A percentile compares a stretch with the other conserved stretches of the same genome.
These are phyloP conservation scores for Pseudogymnoascus sp. DNA, from an alignment of 2,329 filamentous ascomycete genomes.

Conservation along the genomic window DNA sequence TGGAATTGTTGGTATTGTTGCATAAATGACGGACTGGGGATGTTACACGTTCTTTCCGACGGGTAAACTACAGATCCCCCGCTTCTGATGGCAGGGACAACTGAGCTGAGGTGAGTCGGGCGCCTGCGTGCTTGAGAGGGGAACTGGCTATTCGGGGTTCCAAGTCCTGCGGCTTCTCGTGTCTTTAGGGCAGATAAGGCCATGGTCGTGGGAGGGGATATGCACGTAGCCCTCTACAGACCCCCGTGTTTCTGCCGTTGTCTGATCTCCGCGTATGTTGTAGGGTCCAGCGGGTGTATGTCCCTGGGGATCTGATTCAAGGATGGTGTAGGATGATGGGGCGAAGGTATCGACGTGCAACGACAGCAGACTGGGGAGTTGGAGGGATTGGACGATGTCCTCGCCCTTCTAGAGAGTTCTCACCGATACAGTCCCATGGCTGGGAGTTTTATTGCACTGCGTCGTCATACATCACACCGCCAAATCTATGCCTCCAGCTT, in stretches of 20 bases:
- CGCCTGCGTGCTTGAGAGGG: background rate
- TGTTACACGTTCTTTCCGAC: background rate
- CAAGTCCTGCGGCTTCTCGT: background rate
- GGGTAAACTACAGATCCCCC: background rate
- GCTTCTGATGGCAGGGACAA: background rate
- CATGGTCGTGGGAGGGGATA: background rate
- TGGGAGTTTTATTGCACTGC: background rate
- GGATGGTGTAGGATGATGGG: background rate
- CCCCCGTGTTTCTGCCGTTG: background rate
- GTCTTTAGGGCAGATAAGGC: background rate
- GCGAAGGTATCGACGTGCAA: background rate
- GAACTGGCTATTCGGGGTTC: background rate
- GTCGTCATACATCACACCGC: background rate
- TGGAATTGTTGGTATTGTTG: background rate
- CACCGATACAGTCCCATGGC: background rate
- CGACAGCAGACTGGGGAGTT: background rate
- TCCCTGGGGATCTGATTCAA: background rate
- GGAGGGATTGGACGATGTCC: background rate
- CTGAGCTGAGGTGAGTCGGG: constrained; percentile 1
- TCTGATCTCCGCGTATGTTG: background rate
- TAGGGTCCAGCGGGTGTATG: background rate
- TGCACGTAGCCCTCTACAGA: background rate
- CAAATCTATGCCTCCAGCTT: background rate
- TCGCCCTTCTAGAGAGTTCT: background rate
- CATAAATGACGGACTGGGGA: background rate